These are phyloP conservation scores for Diplotaxis tenuifolia DNA, from an alignment of 345 rosid species.

Conservation along the genomic window DNA sequence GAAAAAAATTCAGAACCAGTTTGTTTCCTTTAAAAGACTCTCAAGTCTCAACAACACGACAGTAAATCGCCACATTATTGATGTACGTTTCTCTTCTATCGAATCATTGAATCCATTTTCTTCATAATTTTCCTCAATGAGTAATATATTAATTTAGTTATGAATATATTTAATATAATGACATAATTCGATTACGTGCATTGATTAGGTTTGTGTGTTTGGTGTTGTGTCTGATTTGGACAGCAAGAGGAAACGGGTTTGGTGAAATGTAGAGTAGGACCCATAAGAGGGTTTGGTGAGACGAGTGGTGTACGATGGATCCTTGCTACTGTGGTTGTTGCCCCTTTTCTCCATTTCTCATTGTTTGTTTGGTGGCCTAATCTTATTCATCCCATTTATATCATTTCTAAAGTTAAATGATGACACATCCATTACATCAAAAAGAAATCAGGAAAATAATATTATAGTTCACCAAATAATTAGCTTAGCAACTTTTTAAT, in stretches of 20 bases:
- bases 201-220: background rate
- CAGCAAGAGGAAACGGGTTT: slow-evolving; percentile 30
- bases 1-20: background rate
- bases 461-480: slow-evolving; percentile 15
- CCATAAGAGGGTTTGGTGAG: slow-evolving; percentile 39
- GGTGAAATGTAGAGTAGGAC: slow-evolving; percentile 30
- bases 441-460: background rate
- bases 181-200: background rate
- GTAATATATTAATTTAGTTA: background rate
- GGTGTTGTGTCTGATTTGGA: slow-evolving; percentile 17
- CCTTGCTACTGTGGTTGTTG: slow-evolving; percentile 32
- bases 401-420: background rate
- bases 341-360: slow-evolving; percentile 11
- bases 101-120: background rate
- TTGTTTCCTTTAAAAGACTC: background rate
- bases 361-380: slow-evolving; percentile 41
- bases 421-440: slow-evolving; percentile 20
- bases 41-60: too few species aligned
- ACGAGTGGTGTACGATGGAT: slow-evolving; percentile 37
- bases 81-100: background rate
- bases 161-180: background rate
- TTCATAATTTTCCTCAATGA: background rate
- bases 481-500: slow-evolving; percentile 13
- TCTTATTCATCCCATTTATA: slow-evolving; percentile 20
- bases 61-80: too few species aligned